A percentile compares a stretch with the other conserved stretches of the same genome.
These are phyloP conservation scores for Centrapalus pauciflorus DNA, from an alignment of 129 eudicot genomes.

Conservation along the genomic window DNA sequence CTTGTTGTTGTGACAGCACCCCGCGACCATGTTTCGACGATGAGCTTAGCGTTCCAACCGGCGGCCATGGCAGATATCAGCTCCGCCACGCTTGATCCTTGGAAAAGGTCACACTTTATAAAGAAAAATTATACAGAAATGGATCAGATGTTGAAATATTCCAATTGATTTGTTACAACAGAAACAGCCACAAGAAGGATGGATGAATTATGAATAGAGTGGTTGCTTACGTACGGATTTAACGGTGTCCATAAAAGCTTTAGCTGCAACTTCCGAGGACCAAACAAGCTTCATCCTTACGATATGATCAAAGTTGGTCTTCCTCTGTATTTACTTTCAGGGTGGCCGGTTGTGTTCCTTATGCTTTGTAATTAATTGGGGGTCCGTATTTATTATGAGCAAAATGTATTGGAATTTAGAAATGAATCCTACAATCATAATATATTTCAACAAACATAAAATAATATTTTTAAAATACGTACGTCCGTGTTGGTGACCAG, in stretches of 20 bases:
- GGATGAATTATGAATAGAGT: neutral
- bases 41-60: slow-evolving; percentile 75
- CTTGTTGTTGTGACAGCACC: slow-evolving; percentile 59
- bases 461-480: too few species aligned
- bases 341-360: neutral
- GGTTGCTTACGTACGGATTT: slow-evolving; percentile 83
- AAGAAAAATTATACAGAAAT: neutral
- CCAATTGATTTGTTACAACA: neutral
- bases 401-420: too few species aligned
- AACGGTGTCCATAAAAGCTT: slow-evolving; percentile 83
- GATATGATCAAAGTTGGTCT: slow-evolving; percentile 2
- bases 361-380: too few species aligned
- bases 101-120: slow-evolving; percentile 41
- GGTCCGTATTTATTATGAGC: too few species aligned
- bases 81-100: slow-evolving; percentile 83
- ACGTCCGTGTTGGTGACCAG: too few species aligned
- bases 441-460: too few species aligned
- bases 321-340: neutral
- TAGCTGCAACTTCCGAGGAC: slow-evolving; percentile 89
- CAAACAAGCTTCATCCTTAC: slow-evolving; percentile 80
- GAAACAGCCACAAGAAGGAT: neutral
- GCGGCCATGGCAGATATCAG: slow-evolving; percentile 93
- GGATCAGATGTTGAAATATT: neutral
- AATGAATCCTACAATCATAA: too few species aligned
- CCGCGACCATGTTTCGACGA: slow-evolving; percentile 63